Conservation (phyloP, 23 red algal genomes). For the Cyanidiococcus yangmingshanensis region DNA sequence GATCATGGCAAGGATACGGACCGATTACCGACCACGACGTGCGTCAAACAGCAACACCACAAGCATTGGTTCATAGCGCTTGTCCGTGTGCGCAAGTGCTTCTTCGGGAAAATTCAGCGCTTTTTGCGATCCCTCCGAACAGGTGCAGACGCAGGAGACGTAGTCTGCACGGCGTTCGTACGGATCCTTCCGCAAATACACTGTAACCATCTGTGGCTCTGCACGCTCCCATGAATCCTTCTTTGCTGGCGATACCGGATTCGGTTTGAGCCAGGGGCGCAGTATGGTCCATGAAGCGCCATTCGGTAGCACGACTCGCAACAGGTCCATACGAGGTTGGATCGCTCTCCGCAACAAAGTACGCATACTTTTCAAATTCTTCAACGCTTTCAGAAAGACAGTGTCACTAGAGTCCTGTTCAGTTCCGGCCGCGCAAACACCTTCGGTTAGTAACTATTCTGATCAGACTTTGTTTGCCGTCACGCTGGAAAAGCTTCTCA, state of each 20-base stretch:
- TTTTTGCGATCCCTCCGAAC: no score
- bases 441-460: background rate
- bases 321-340: background rate
- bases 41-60: no score
- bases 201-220: background rate
- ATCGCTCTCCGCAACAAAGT: background rate
- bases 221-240: background rate
- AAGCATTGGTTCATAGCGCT: no score
- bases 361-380: background rate
- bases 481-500: background rate
- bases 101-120: no score
- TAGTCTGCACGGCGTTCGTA: no score
- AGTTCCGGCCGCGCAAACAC: no score
- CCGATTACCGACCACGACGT: no score
- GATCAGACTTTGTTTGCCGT: background rate
- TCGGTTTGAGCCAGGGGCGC: background rate
- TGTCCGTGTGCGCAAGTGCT: no score
- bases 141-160: no score
- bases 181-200: background rate
- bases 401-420: no score
- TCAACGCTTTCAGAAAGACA: no score
- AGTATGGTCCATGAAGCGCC: background rate
- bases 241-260: background rate
- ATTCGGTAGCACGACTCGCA: conserved; percentile 11
- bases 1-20: no score